These are phyloP conservation scores for Eucalyptus tenuipes DNA, from an alignment of 345 rosid species.

Conservation along the genomic window DNA sequence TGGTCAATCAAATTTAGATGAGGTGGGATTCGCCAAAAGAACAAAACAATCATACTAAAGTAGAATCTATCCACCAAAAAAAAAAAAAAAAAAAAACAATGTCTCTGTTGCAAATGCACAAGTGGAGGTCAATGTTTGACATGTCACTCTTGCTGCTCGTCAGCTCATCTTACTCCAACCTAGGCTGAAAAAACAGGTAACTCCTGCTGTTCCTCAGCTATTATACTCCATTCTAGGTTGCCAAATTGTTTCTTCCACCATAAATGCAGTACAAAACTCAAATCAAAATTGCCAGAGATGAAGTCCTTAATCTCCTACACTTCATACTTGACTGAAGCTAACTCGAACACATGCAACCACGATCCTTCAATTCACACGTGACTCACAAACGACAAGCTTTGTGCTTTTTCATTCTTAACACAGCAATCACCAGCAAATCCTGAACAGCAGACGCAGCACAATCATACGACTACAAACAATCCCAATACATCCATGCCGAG, in stretches of 20 bases:
- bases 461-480: not conserved
- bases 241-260: not conserved
- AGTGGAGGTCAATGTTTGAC: not conserved
- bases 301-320: not conserved
- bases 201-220: not conserved
- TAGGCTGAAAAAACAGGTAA: not conserved
- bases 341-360: not conserved
- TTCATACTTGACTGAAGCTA: not conserved
- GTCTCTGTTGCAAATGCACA: not conserved
- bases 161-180: not conserved
- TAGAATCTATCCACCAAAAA: not conserved
- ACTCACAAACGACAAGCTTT: not conserved
- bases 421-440: not conserved
- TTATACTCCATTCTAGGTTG: not conserved
- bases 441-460: not conserved
- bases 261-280: not conserved
- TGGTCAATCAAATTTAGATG: not conserved
- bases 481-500: not conserved
- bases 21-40: not conserved
- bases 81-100: not conserved
- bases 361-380: not conserved
- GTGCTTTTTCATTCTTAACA: not conserved
- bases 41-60: not conserved
- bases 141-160: not conserved
- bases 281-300: not conserved